Percentiles rank a stretch among this genome's conserved stretches.
Conservation (phyloP, 108 stramenopile species). For the Aurantiochytrium sp. region DNA sequence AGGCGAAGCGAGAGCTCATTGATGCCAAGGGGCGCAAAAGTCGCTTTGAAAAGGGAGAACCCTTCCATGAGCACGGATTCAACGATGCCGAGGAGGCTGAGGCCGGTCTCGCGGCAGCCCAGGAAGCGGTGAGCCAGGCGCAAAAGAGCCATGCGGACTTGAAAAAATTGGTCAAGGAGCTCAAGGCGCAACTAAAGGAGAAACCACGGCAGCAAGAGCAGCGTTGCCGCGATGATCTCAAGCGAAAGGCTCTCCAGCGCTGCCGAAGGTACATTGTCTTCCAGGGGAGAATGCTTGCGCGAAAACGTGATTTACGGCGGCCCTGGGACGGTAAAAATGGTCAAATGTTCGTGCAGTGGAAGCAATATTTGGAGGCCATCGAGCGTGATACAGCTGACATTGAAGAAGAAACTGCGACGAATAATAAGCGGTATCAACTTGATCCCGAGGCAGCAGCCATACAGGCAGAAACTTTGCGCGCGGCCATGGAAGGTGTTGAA, state of each 20-base stretch:
- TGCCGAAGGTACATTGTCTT: neutral
- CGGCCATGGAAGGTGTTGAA: neutral
- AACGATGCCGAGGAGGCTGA: neutral
- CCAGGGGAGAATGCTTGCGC: neutral
- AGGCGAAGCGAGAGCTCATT: neutral
- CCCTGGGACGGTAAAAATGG: slow-evolving; percentile 14
- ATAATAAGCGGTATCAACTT: neutral
- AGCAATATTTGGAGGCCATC: neutral
- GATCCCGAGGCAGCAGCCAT: neutral
- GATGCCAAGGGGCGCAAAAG: neutral
- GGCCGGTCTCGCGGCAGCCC: neutral
- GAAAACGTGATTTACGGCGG: neutral
- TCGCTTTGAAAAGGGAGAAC: neutral
- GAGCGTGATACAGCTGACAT: neutral
- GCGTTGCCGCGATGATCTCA: neutral
- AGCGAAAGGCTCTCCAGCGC: neutral
- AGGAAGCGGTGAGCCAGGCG: neutral
- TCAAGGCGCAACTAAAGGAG: neutral
- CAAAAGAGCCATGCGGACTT: neutral
- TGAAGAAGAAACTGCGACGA: neutral
- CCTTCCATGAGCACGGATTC: neutral
- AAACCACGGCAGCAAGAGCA: neutral
- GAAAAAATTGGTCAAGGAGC: neutral
- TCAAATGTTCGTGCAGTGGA: neutral
- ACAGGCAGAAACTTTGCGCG: neutral